phyloP scores from a whole-genome alignment of 768 basidiomycete genomes.

The Mycena amicta region DNA sequence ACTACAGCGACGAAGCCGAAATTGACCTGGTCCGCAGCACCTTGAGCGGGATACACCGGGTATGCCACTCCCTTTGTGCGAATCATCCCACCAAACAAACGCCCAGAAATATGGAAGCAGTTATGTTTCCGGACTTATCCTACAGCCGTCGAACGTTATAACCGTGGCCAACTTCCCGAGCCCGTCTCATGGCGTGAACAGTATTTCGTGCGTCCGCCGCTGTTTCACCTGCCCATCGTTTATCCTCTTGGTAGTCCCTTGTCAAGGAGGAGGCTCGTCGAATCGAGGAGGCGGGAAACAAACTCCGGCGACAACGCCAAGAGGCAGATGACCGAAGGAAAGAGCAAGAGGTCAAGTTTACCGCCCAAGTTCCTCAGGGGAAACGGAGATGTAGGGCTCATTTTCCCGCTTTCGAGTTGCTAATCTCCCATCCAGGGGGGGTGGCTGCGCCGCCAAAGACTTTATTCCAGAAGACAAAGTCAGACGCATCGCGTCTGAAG shows the following conservation, averaged over 20 bases:
- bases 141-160: slow-evolving; percentile 51
- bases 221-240: slow-evolving; percentile 11
- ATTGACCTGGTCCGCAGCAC: slow-evolving; percentile 38
- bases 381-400: slow-evolving; percentile 65
- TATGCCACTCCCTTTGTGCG: slow-evolving; percentile 26
- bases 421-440: slow-evolving; percentile 35
- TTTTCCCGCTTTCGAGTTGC: slow-evolving; percentile 20
- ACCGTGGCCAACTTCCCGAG: slow-evolving; percentile 40
- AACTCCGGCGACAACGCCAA: slow-evolving; percentile 65
- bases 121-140: slow-evolving; percentile 66
- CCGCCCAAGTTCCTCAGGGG: slow-evolving; percentile 64
- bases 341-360: slow-evolving; percentile 75
- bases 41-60: slow-evolving; percentile 60
- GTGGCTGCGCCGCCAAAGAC: slow-evolving; percentile 55
- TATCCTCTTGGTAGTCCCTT: slow-evolving; percentile 48
- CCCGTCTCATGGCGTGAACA: slow-evolving; percentile 70
- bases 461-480: slow-evolving; percentile 76
- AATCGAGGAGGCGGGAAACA: slow-evolving; percentile 62
- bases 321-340: slow-evolving; percentile 76
- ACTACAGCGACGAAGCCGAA: slow-evolving; percentile 5
- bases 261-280: slow-evolving; percentile 62
- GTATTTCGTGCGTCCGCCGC: slow-evolving; percentile 56
- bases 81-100: slow-evolving; percentile 5
- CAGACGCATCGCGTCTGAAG: slow-evolving; percentile 68
- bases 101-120: slow-evolving; percentile 65